Base-by-base conservation (phyloP, 306 rosid genomes). In the Lathyrus aphaca region DNA sequence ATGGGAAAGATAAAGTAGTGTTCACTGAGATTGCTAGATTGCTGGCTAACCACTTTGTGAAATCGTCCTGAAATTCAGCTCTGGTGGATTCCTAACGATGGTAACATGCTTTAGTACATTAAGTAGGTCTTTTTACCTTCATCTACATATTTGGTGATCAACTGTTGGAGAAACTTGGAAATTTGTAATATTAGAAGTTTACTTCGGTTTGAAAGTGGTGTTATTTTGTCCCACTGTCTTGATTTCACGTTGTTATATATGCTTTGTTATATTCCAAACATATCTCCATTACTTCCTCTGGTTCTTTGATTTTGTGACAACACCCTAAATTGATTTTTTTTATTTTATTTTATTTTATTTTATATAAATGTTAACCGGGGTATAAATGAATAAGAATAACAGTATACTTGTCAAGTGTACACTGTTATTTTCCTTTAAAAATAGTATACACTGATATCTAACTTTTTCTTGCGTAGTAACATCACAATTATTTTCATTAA, bases 1-100 rank as follows among this genome's bases (percentile, higher is more conserved):
- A 58, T 23, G 90, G 91, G 63, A 85, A 86, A 65, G 95, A 85
- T 7, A 75, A 59, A 38, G 90, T 88, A 1, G 88, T 81, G 17
- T 82, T 88, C 74, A 66, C 81, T 0, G 91, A 88, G 71, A 85
- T 88, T 78, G 81, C 82, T 29, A 73, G 44, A 73, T 72, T 75
- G 75, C 79, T 88, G 44, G 68, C 91, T 58, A 66, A 29, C 71
- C 95, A 88, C 78, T 88, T 85, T 58, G 77, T 53, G 56, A 86
- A 88, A 68, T 77, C 85, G 21, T 32, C 49, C 45, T 83, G 61
- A 83, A 69, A 8, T 60, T 72, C 27, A 15, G 63, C 44, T 40
- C 10, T 71, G 68, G 48, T 32, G 60, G 72, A 51, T 58, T 44
- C 63, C 44, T 53, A 3, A 17, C 71, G 35, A 43, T 50, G 77